Evolutionary conservation across 441 rosid species (phyloP).

Genomic region (Croton setiger): DNA sequence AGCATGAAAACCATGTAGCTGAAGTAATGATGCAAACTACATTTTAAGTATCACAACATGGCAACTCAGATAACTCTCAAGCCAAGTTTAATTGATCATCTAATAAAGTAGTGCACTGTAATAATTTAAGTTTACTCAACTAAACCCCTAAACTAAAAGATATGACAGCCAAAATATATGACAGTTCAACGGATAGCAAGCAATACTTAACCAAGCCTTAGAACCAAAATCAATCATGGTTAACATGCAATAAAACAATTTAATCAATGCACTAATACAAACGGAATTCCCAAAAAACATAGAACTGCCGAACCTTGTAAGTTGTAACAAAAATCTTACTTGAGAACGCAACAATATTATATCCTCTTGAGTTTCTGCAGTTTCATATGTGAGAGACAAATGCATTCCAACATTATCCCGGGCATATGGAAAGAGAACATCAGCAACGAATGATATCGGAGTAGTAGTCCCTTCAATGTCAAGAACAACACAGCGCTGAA

Average conservation of each 20-base stretch:
- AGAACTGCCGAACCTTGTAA: background rate
- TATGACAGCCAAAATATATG: background rate
- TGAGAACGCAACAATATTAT: conserved; percentile 66
- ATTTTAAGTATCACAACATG: background rate
- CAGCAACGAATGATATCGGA: conserved; percentile 88
- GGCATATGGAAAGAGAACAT: conserved; percentile 91
- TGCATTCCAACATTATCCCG: conserved; percentile 83
- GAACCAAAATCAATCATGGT: background rate
- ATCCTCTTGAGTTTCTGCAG: conserved; percentile 78
- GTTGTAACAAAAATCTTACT: conserved; percentile 38
- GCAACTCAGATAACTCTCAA: background rate
- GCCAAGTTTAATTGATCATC: background rate
- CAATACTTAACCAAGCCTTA: background rate
- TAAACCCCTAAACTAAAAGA: background rate
- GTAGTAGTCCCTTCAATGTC: conserved; percentile 98
- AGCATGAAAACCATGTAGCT: background rate
- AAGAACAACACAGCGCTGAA: conserved; percentile 79
- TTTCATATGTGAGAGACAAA: conserved; percentile 59
- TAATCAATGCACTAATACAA: background rate
- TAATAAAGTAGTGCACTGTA: background rate
- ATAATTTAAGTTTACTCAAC: background rate
- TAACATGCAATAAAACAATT: background rate
- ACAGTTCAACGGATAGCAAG: background rate
- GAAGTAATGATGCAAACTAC: background rate
- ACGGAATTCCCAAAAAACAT: background rate